Evolutionary conservation across 768 basidiomycete species (phyloP).

Genomic region (Gautieria morchelliformis): DNA sequence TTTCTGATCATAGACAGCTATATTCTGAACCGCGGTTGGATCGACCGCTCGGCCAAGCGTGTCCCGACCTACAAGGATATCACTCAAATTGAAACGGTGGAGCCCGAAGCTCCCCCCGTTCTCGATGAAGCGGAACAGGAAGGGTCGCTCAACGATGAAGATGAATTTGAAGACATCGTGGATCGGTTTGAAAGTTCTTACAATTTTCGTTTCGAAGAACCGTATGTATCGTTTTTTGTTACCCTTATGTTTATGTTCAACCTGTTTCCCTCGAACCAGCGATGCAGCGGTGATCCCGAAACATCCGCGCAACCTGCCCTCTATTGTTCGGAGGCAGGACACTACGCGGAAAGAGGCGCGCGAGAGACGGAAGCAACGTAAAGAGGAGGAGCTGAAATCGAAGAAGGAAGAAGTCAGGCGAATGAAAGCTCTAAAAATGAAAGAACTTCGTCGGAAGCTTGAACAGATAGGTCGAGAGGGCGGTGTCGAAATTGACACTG

Average conservation of each 20-base stretch:
- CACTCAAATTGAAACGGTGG: slow-evolving; percentile 23
- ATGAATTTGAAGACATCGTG: slow-evolving; percentile 81
- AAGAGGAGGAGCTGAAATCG: slow-evolving; percentile 65
- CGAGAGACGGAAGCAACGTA: slow-evolving; percentile 62
- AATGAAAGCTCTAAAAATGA: slow-evolving; percentile 75
- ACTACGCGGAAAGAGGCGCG: slow-evolving; percentile 80
- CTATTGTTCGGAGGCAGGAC: slow-evolving; percentile 61
- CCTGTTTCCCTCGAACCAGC: slow-evolving; percentile 27
- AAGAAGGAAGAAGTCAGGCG: slow-evolving; percentile 75
- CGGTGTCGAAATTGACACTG: slow-evolving; percentile 37
- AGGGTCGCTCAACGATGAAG: slow-evolving; percentile 42
- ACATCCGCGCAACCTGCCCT: slow-evolving; percentile 65
- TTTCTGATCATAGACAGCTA: slow-evolving; percentile 44
- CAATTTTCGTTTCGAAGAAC: slow-evolving; percentile 97
- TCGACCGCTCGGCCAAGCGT: slow-evolving; percentile 64
- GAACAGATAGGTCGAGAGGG: slow-evolving; percentile 65
- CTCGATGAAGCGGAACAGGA: slow-evolving; percentile 19
- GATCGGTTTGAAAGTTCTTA: slow-evolving; percentile 94
- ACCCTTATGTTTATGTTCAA: slow-evolving; percentile 5
- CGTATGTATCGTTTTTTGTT: slow-evolving; percentile 40
- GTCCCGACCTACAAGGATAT: slow-evolving; percentile 84
- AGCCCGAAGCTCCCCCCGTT: slow-evolving; percentile 2
- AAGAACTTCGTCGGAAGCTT: slow-evolving; percentile 68
- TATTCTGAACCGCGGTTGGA: slow-evolving; percentile 96
- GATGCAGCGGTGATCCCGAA: slow-evolving; percentile 55